Evolutionary conservation across 345 rosid species (phyloP), one percentile per base, ranked within the genome.

Genomic region (Sisymbrium irio): DNA sequence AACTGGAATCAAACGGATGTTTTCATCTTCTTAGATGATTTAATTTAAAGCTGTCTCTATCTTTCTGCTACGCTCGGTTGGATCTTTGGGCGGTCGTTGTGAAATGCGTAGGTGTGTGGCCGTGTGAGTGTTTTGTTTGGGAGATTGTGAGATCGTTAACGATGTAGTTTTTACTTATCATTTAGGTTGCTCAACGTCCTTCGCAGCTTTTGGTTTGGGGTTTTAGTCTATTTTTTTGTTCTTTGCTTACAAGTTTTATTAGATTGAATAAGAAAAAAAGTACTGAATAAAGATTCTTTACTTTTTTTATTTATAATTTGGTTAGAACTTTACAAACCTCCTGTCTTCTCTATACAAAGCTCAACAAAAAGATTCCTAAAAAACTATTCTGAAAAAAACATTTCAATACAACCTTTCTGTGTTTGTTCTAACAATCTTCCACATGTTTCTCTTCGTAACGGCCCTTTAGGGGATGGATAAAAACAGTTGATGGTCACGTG

Each of bases 1-100:
- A 73, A 36, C 91, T 7, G 92, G 94, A 57, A 85, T 93, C 78
- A 93, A 84, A 80, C 88, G 85, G 49, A 84, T 91, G 33, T 69
- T 89, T 58, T 71, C 67, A 14, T 50, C 77, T 45, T 35, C 75
- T 8, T 70, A 82, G 78, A 9, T 60, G 49, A 49, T 13, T 22
- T 20, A 18, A 2, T 9, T 4, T 12, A 4, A 46, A 22, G 47
- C 50, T 40, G 10, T 27, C 28, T 66, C 51, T 62, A n/a, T 53
- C 57, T 61, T 62, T 68, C 65, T 62, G 60, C 70, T 46, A 45
- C 60, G 70, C 62, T 62, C 62, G 18, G 10, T 67, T 75, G 73
- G 53, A 14, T 51, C 49, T 67, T 75, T 67, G 55, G 55, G 55
- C 7, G 45, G 62, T 75, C 54, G 45, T 55, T 36, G 75, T 72